These are phyloP conservation scores for Hanseniaspora lachancei DNA, from an alignment of 805 yeast species.

Conservation along the genomic window DNA sequence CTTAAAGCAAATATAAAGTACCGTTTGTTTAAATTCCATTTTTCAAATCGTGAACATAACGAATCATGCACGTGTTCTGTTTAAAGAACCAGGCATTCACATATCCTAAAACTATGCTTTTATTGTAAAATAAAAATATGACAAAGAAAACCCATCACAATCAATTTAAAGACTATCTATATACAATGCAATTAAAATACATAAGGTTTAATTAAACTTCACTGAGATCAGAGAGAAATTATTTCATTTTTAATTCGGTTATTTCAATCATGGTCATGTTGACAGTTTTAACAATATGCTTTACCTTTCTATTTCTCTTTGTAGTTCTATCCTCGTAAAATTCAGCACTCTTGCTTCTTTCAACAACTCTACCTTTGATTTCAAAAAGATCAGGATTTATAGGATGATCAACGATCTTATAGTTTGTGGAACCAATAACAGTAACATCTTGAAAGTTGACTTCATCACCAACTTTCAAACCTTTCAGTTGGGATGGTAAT, in stretches of 20 bases:
- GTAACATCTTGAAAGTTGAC: conserved; percentile 61
- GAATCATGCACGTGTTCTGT: too few species aligned
- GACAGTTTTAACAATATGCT: conserved; percentile 54
- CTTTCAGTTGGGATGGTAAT: conserved; percentile 64
- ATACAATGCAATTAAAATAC: too few species aligned
- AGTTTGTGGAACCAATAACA: conserved; percentile 74
- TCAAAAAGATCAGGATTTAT: conserved; percentile 42
- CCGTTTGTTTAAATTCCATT: too few species aligned
- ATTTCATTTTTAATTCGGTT: conserved; percentile 49
- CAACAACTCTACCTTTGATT: conserved; percentile 68
- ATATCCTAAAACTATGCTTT: too few species aligned
- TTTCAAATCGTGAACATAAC: too few species aligned
- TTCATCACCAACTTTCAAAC: conserved; percentile 73
- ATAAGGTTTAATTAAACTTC: neutral
- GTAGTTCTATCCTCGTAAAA: conserved; percentile 61
- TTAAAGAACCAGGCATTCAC: too few species aligned
- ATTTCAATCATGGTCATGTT: conserved; percentile 67
- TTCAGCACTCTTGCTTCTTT: conserved; percentile 70
- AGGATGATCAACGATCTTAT: conserved; percentile 47
- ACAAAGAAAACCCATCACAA: too few species aligned
- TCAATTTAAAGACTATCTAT: too few species aligned
- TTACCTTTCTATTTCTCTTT: conserved; percentile 63
- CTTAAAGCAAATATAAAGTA: too few species aligned
- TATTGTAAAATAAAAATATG: too few species aligned
- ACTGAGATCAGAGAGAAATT: too few species aligned